phyloP scores from a whole-genome alignment of 805 yeast genomes.

The Starmerella bombicola region DNA sequence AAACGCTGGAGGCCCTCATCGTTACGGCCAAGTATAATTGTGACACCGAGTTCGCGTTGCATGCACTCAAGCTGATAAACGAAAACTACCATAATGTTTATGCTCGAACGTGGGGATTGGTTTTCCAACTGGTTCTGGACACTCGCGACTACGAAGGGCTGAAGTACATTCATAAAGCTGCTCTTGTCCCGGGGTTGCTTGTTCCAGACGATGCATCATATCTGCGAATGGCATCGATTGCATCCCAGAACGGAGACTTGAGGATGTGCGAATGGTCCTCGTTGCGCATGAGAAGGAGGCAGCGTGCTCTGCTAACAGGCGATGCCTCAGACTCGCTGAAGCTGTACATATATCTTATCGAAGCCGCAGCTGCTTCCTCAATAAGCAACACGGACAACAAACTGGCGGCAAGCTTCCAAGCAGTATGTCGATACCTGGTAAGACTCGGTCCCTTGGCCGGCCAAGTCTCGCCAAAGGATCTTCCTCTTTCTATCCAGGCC shows the following conservation, averaged over 20 bases:
- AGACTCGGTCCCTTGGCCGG: constrained; percentile 20
- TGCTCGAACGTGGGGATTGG: constrained; percentile 28
- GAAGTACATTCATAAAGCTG: constrained; percentile 24
- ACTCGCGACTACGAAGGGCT: constrained; percentile 20
- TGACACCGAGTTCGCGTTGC: constrained; percentile 25
- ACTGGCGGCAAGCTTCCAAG: constrained; percentile 14
- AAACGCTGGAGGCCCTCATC: constrained; percentile 23
- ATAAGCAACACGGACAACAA: neutral
- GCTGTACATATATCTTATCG: constrained; percentile 19
- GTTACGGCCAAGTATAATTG: constrained; percentile 21
- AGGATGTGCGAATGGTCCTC: constrained; percentile 26
- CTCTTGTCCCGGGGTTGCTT: constrained; percentile 25
- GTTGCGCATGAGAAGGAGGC: constrained; percentile 23
- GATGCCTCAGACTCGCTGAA: constrained; percentile 3
- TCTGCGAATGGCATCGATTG: constrained; percentile 22
- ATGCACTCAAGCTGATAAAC: constrained; percentile 21
- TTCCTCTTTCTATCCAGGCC: constrained; percentile 20
- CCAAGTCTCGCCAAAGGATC: constrained; percentile 13
- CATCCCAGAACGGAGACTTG: constrained; percentile 23
- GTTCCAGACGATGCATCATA: constrained; percentile 27
- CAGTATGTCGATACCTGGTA: constrained; percentile 21
- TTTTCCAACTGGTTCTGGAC: constrained; percentile 21
- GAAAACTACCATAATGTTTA: constrained; percentile 16
- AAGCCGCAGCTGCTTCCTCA: constrained; percentile 18
- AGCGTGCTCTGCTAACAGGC: constrained; percentile 15